phyloP scores from a whole-genome alignment of 2,329 filamentous ascomycete species.

The Metarhizium sp. region DNA sequence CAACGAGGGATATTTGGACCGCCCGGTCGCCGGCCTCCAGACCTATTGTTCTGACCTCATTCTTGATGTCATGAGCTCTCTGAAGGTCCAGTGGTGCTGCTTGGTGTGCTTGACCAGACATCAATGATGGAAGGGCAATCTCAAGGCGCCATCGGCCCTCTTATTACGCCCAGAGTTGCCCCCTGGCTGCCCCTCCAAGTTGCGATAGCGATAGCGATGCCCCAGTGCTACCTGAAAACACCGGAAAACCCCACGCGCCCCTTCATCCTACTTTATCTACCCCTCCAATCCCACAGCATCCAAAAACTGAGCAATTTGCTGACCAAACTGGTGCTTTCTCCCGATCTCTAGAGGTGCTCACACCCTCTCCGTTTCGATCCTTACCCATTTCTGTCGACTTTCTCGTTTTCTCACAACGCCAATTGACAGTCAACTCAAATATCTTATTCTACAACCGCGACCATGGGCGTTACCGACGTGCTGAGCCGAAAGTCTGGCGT shows the following conservation, averaged over 20 bases:
- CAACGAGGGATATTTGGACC: conserved; percentile 3
- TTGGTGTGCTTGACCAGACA: too few species aligned
- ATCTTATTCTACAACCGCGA: conserved; percentile 10
- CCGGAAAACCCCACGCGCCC: not conserved
- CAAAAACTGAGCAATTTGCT: not conserved
- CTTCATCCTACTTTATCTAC: not conserved
- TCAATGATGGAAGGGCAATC: not conserved
- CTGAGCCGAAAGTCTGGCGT: conserved; percentile 44
- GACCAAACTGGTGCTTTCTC: not conserved
- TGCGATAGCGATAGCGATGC: conserved; percentile 1
- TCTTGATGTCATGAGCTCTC: not conserved
- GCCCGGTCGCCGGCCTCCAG: not conserved
- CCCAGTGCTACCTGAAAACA: not conserved
- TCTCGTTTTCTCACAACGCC: not conserved
- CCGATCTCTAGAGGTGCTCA: not conserved
- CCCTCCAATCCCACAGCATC: not conserved
- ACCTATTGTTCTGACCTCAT: not conserved
- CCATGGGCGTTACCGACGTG: conserved; percentile 30
- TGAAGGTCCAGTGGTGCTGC: not conserved
- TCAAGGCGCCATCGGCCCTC: not conserved
- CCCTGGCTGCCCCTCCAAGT: not conserved
- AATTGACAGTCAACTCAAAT: not conserved
- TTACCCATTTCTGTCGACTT: not conserved
- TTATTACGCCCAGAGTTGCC: not conserved
- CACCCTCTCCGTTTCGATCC: not conserved